Base-by-base conservation (phyloP, 371 early-diverging fungal genomes). In the Mucor ambiguus region DNA sequence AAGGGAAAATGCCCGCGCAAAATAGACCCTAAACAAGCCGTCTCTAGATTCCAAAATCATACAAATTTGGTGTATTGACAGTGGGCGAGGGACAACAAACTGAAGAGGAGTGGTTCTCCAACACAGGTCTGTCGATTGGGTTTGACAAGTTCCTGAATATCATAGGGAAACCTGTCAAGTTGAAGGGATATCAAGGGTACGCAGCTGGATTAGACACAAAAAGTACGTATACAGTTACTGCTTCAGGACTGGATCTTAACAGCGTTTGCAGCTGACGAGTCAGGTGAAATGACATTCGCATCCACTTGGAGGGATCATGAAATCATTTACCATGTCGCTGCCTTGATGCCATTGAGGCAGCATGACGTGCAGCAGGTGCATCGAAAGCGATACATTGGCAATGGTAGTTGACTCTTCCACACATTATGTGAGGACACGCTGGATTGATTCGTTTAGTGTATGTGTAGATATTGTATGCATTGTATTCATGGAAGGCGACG, bases 321-420 rank as follows among this genome's bases (percentile, higher is more conserved):
- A 68, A 87, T 95, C 67, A 93, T 94, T 92, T 95, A 90, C 71
- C 96, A 95, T 69, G 91, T 93, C 6, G 87, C 93, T 16, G 89
- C 94, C 1, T 66, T 92, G 20, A 82, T 95, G 58, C 96, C 96
- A 3, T 86, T 70, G 72, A 85, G 84, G 61, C 76, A 78, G 7
- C 79, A 80, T 10, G 94, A 94, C 71, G 74, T 74, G 28, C 93
- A 94, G 54, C 94, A 93, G 74, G 81, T 94, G 22, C 92, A 93
- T 67, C 82, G 92, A 16, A 95, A 95, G 72, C 80, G 93, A 18
- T 92, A 93, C 69, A 90, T 95, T 44, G 95, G 95, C 59, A 95
- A 95, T 76, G 93, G 81, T 82, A 81, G 10, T 33, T 18, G 4
- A 18, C 41, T 4, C n/a, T n/a, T n/a, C n/a, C n/a, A n/a, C n/a